A percentile compares a stretch with the other conserved stretches of the same genome.
These are phyloP conservation scores for Aspergillus amoenus DNA, from an alignment of 2,329 filamentous ascomycete genomes.

Conservation along the genomic window DNA sequence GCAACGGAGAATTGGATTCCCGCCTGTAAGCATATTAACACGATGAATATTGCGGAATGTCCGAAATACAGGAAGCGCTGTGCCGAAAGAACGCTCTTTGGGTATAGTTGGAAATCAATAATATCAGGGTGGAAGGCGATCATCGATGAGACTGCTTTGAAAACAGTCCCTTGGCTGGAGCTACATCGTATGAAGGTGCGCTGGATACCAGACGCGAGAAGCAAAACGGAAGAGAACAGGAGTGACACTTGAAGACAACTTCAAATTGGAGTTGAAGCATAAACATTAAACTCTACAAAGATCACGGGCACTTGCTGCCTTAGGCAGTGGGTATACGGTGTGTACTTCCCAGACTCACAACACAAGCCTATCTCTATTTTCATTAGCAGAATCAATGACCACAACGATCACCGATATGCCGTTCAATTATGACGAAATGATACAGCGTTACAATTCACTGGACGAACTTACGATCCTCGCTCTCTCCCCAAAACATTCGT, in stretches of 20 bases:
- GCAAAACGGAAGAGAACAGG: neutral
- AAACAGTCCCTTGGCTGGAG: neutral
- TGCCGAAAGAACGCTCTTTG: neutral
- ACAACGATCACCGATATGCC: neutral
- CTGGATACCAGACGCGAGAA: neutral
- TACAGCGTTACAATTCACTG: neutral
- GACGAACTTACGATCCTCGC: neutral
- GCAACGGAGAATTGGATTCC: constrained; percentile 22
- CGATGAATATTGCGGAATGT: neutral
- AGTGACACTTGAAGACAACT: neutral
- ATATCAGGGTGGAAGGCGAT: neutral
- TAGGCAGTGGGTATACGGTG: neutral
- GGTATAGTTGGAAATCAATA: neutral
- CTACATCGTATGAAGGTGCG: neutral
- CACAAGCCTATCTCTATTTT: neutral
- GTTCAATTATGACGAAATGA: neutral
- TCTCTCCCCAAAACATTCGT: neutral
- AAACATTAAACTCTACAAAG: neutral
- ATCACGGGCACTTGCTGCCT: neutral
- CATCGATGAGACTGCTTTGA: neutral
- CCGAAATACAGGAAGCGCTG: neutral
- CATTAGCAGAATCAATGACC: neutral
- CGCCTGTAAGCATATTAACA: constrained; percentile 16
- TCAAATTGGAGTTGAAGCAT: neutral
- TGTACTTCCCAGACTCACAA: too few species aligned